phyloP scores from a whole-genome alignment of 176 grass and related monocot species.

The Oryza punctata region DNA sequence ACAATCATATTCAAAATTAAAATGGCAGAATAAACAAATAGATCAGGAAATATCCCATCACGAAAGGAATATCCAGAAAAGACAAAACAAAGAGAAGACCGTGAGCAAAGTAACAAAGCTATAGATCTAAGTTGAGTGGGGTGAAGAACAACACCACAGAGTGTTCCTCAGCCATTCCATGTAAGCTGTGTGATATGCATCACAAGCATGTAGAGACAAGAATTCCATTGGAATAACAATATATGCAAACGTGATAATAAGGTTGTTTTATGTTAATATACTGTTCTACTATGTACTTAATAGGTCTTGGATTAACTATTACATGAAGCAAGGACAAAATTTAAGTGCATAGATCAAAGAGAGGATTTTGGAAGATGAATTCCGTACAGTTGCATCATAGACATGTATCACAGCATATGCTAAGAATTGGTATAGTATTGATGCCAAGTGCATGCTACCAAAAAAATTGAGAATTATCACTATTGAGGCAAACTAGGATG shows the following conservation, averaged over 20 bases:
- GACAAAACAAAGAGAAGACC: no score
- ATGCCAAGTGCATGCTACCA: neutral
- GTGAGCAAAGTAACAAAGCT: no score
- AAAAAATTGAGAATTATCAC: neutral
- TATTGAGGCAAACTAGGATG: neutral
- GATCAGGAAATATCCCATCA: no score
- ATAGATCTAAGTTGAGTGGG: neutral
- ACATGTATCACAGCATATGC: neutral
- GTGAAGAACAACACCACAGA: neutral
- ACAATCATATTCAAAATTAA: no score
- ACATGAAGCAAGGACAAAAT: no score
- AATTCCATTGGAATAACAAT: neutral
- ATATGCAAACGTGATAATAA: neutral
- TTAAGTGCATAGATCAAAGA: no score
- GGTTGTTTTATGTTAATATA: neutral
- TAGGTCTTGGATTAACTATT: no score
- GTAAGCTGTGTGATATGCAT: neutral
- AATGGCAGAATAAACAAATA: no score
- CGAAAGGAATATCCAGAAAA: no score
- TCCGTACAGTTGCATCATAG: no score
- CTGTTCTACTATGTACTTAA: no score
- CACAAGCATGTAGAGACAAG: neutral
- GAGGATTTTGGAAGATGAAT: no score
- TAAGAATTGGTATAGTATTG: conserved; percentile 6
- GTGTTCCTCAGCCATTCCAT: neutral